These are phyloP conservation scores for Cryptococcus hybrid DNA, from an alignment of 1,284 basidiomycete species.

Conservation along the genomic window DNA sequence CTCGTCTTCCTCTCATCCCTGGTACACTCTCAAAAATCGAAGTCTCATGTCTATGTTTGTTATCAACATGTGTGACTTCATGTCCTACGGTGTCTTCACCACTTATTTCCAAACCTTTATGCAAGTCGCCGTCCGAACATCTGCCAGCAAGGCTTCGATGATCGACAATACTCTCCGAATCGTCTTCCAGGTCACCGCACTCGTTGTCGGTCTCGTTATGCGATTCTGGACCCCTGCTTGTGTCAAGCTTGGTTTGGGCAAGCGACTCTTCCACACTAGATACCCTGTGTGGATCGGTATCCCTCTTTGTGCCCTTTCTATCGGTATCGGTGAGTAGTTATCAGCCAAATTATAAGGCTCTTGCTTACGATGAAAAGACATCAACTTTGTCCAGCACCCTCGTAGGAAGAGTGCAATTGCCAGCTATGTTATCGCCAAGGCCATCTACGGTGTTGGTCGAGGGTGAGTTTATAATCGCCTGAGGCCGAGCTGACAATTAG, in stretches of 20 bases:
- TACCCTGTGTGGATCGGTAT: slow-evolving; percentile 15
- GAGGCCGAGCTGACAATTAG: too few species aligned
- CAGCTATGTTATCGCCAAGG: too few species aligned
- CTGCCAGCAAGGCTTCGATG: slow-evolving; percentile 8
- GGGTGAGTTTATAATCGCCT: too few species aligned
- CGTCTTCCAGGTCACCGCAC: slow-evolving; percentile 16
- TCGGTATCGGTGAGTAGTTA: slow-evolving; percentile 5
- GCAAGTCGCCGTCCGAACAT: slow-evolving; percentile 13
- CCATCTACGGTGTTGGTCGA: too few species aligned
- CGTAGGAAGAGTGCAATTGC: too few species aligned
- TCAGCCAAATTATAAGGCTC: neutral
- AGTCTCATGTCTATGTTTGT: slow-evolving; percentile 15
- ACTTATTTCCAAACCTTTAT: slow-evolving; percentile 13
- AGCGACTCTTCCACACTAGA: slow-evolving; percentile 11
- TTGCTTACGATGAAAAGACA: neutral
- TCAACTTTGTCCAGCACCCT: too few species aligned
- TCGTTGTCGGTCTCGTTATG: slow-evolving; percentile 13
- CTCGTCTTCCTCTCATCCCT: slow-evolving; percentile 13
- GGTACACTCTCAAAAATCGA: slow-evolving; percentile 17
- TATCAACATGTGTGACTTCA: slow-evolving; percentile 18
- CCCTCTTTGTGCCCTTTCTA: slow-evolving; percentile 8
- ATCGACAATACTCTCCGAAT: slow-evolving; percentile 19
- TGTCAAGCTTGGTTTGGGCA: slow-evolving; percentile 6
- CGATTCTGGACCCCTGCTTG: slow-evolving; percentile 16
- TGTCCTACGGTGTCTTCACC: slow-evolving; percentile 16